These are phyloP conservation scores for Epichloe elymi DNA, from an alignment of 2,329 filamentous ascomycete genomes.

Conservation along the genomic window DNA sequence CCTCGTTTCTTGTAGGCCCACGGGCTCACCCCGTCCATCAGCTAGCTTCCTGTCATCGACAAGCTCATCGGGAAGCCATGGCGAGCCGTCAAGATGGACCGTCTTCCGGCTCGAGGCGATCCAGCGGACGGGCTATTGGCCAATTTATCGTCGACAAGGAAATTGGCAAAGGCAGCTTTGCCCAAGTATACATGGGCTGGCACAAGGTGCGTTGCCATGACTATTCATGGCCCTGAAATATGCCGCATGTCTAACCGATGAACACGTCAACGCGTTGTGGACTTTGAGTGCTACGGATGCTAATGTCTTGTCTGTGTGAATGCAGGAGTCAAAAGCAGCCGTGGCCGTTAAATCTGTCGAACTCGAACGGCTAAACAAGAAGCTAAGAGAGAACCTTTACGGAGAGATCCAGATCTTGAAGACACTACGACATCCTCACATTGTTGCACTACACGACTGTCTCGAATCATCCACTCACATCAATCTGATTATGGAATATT, in stretches of 20 bases:
- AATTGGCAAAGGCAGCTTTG: constrained; percentile 96
- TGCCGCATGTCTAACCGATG: neutral
- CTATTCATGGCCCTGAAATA: neutral
- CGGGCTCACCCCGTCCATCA: constrained; percentile 19
- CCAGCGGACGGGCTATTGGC: constrained; percentile 38
- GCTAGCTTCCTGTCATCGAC: constrained; percentile 20
- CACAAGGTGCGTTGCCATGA: constrained; percentile 48
- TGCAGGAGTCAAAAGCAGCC: constrained; percentile 62
- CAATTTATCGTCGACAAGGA: constrained; percentile 74
- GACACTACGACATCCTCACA: constrained; percentile 86
- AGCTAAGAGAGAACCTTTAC: constrained; percentile 91
- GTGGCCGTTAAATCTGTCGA: constrained; percentile 97
- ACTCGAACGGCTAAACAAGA: constrained; percentile 79
- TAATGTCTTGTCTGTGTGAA: neutral
- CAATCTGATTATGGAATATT: constrained; percentile 98
- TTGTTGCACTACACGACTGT: constrained; percentile 91
- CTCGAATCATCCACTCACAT: constrained; percentile 78
- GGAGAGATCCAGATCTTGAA: constrained; percentile 93
- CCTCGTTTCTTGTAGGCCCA: constrained; percentile 24
- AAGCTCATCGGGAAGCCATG: constrained; percentile 25
- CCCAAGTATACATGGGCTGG: constrained; percentile 79
- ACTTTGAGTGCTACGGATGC: neutral
- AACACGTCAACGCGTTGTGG: neutral
- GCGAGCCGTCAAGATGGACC: constrained; percentile 24
- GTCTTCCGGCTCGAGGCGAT: constrained; percentile 23